Evolutionary conservation across 2,329 filamentous ascomycete genomes (phyloP).

Genomic region (Phialocephala subalpina): DNA sequence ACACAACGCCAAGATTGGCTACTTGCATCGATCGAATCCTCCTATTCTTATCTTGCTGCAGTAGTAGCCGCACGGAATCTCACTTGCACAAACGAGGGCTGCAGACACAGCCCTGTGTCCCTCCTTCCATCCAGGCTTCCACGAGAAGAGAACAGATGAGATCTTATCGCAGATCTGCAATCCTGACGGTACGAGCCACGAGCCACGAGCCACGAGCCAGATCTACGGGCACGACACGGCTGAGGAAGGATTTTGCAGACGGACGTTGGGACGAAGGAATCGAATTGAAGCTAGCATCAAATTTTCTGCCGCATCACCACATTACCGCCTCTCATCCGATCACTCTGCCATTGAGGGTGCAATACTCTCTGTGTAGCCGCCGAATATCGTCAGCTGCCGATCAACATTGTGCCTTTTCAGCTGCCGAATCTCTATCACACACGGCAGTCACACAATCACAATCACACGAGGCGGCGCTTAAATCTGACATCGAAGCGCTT

Average conservation of each 20-base stretch:
- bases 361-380: not conserved
- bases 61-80: not conserved
- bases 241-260: not conserved
- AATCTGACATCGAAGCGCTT: not conserved
- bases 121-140: conserved; percentile 6
- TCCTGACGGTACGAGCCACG: not conserved
- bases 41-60: conserved; percentile 7
- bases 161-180: not conserved
- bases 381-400: not conserved
- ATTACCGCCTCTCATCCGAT: not conserved
- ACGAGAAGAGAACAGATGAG: not conserved
- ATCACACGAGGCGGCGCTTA: conserved; percentile 9
- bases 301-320: not conserved
- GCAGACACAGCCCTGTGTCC: conserved; percentile 1
- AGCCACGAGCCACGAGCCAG: not conserved
- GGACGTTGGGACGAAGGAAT: too few species aligned
- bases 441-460: not conserved
- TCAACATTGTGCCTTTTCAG: not conserved
- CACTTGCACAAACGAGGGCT: not conserved
- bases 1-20: not conserved
- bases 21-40: not conserved
- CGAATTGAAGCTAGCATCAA: too few species aligned
- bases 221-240: not conserved
- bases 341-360: not conserved
- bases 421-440: not conserved